Base-by-base conservation (phyloP, 768 basidiomycete species). In the Pulveroboletus frians region DNA sequence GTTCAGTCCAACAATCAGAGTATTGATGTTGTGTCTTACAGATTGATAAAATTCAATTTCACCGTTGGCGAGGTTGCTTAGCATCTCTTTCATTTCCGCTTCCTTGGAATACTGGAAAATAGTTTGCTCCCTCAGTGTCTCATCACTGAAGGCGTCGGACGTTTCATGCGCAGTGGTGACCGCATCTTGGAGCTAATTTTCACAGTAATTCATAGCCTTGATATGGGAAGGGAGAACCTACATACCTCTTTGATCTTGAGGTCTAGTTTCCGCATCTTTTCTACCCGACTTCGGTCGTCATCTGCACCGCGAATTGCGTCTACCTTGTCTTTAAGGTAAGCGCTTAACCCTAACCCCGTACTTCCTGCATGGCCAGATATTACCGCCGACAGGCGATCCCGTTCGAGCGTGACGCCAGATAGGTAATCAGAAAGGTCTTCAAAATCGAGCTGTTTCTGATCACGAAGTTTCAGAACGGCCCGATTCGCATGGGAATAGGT, bases 401-500 rank as follows among this genome's bases (percentile, higher is more conserved):
- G 84, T 69, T 99, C 96, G 10, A 84, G 75, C 1, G 91, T 92
- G 39, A 97, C 84, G n/a, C 87, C 88, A 6, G 89, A 88, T 11
- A 99, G 76, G 68, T 98, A 98, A 45, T 92, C 89, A 2, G 92
- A 92, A 9, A 98, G 78, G 65, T 98, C 95, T 69, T 99, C 96
- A 55, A 97, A 95, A 64, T 99, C 96, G 47, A 98, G 81, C 67
- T 99, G 96, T 68, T 98, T 99, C 70, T 98, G 96, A 66, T 98
- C 96, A 39, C 96, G 84, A 27, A 96, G 77, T 68, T 91, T 95
- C 56, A 99, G 78, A 18, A 98, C 92, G n/a, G 87, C 83, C 44
- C 91, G 85, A 57, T 97, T 95, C 27, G 90, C 85, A 63, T 92
- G 84, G 2, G 92, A 91, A 69, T 97, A 97, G n/a, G 84, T 79